Conservation (phyloP, 148 eudicot genomes). For the Rhododendron mucronatum region DNA sequence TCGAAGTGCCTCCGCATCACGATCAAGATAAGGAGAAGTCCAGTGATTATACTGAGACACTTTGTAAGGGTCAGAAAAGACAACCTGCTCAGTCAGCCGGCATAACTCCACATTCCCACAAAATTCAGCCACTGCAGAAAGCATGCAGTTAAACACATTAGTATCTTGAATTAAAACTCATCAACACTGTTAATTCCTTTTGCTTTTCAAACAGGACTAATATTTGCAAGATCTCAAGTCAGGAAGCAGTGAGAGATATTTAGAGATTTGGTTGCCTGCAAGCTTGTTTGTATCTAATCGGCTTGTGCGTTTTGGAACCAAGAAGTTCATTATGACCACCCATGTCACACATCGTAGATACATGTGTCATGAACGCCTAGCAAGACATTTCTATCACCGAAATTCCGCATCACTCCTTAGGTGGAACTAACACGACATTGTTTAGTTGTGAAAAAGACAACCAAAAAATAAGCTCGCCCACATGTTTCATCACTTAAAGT, state of each 20-base stretch:
- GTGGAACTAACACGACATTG: background rate
- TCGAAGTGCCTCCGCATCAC: slow-evolving; percentile 81
- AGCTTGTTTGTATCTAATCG: background rate
- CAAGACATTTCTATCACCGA: background rate
- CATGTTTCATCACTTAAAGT: background rate
- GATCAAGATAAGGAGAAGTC: slow-evolving; percentile 88
- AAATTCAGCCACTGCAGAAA: slow-evolving; percentile 76
- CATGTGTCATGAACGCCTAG: background rate
- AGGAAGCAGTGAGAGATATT: background rate
- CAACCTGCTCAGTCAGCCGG: slow-evolving; percentile 87
- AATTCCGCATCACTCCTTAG: background rate
- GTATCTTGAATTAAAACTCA: background rate
- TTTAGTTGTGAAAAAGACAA: background rate
- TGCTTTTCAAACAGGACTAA: background rate
- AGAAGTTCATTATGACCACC: background rate
- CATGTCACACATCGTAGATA: background rate
- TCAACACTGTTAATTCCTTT: background rate
- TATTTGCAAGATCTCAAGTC: background rate
- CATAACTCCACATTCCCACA: slow-evolving; percentile 95
- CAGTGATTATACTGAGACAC: slow-evolving; percentile 71
- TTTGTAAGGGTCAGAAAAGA: slow-evolving; percentile 93
- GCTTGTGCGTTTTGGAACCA: background rate
- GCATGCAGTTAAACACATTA: slow-evolving; percentile 8
- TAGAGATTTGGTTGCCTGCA: background rate
- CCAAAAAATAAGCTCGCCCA: background rate